Percentiles rank a stretch among this genome's conserved stretches.
Evolutionary conservation across 2,329 filamentous ascomycete species (phyloP).

Genomic region (Alternaria postmessia): DNA sequence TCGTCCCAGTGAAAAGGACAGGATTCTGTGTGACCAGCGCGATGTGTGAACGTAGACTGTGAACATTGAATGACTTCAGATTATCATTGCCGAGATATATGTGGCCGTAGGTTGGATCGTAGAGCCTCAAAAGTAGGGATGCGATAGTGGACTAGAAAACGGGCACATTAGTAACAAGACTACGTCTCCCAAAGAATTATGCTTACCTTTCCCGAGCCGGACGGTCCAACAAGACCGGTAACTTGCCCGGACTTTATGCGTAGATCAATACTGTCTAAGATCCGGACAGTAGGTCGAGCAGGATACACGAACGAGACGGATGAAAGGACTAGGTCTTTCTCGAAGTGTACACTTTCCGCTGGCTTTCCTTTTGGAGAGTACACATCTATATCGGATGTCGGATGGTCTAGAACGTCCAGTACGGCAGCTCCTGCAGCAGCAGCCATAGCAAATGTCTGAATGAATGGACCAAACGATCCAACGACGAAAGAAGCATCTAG

Average conservation of each 20-base stretch:
- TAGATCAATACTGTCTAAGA: conserved; percentile 51
- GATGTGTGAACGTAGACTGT: conserved; percentile 43
- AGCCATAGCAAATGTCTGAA: conserved; percentile 64
- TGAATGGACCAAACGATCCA: conserved; percentile 68
- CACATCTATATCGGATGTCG: conserved; percentile 50
- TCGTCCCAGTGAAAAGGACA: conserved; percentile 45
- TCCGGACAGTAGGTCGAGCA: conserved; percentile 52
- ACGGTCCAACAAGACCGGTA: conserved; percentile 57
- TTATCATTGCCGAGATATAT: conserved; percentile 39
- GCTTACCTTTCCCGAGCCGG: conserved; percentile 43
- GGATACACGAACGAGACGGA: conserved; percentile 56
- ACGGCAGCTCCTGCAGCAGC: conserved; percentile 60
- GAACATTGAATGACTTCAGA: conserved; percentile 40
- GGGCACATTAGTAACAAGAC: not conserved
- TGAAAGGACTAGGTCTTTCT: conserved; percentile 46
- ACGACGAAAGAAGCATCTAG: conserved; percentile 71
- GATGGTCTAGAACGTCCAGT: conserved; percentile 55
- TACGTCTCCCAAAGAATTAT: not conserved
- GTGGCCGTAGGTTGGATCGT: conserved; percentile 42
- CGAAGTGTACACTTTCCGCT: conserved; percentile 29
- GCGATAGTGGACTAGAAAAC: conserved; percentile 55
- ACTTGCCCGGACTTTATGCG: conserved; percentile 51
- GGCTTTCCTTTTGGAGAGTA: conserved; percentile 42
- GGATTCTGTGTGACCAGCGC: conserved; percentile 47
- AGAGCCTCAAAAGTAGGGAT: conserved; percentile 54